Conservation (phyloP, 1,139 yeast species). For the Blastobotrys raffinosifermentans region DNA sequence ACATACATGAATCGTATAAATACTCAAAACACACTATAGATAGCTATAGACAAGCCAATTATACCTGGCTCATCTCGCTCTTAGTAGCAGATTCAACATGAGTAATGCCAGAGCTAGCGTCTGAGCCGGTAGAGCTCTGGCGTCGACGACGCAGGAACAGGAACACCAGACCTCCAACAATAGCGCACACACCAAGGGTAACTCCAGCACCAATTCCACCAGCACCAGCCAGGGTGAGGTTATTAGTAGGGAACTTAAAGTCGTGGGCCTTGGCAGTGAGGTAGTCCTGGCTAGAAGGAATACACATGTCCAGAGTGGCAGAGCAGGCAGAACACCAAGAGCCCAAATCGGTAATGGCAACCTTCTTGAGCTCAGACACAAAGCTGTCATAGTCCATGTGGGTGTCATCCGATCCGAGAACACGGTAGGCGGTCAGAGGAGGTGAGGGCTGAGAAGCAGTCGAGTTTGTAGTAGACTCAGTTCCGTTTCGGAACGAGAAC, state of each 20-base stretch:
- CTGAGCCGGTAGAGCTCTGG: too few relatives aligned
- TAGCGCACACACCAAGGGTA: slow-evolving; percentile 37
- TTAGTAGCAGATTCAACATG: too few relatives aligned
- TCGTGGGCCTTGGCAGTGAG: slow-evolving; percentile 20
- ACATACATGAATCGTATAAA: too few relatives aligned
- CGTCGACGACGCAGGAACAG: slow-evolving; percentile 10
- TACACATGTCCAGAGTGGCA: slow-evolving; percentile 29
- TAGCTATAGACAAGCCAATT: too few relatives aligned
- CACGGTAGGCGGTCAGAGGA: slow-evolving; percentile 30
- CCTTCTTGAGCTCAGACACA: slow-evolving; percentile 22
- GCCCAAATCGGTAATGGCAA: slow-evolving; percentile 27
- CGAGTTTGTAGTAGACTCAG: slow-evolving; percentile 28
- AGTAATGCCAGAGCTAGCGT: too few relatives aligned
- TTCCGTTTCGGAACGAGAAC: slow-evolving; percentile 42
- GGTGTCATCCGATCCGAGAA: slow-evolving; percentile 31
- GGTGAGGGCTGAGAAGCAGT: slow-evolving; percentile 5
- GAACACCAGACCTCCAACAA: slow-evolving; percentile 17
- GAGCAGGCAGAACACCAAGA: slow-evolving; percentile 39
- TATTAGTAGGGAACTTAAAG: slow-evolving; percentile 23
- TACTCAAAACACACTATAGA: too few relatives aligned
- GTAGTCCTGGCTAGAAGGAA: slow-evolving; percentile 26
- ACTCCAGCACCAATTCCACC: slow-evolving; percentile 50
- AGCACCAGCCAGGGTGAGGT: slow-evolving; percentile 37
- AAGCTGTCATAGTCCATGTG: slow-evolving; percentile 36
- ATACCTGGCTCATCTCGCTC: too few relatives aligned